phyloP scores from a whole-genome alignment of 495 filamentous ascomycete genomes.

The Cryomyces minteri region DNA sequence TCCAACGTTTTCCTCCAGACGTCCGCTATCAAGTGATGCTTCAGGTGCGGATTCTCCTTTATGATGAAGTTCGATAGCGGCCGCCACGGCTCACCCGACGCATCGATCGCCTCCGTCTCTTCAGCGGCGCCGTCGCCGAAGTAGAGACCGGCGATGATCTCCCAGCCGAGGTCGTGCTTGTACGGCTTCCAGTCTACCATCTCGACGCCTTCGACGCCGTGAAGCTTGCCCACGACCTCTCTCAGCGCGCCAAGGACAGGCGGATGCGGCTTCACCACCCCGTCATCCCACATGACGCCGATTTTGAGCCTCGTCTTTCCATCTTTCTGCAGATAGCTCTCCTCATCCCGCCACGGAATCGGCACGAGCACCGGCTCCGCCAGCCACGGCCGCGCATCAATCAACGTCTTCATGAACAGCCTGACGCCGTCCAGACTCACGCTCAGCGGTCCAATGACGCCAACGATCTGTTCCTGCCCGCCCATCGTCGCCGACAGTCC shows the following conservation, averaged over 20 bases:
- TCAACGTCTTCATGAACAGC: conserved; percentile 34
- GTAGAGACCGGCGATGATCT: conserved; percentile 31
- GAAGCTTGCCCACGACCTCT: conserved; percentile 34
- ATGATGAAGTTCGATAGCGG: conserved; percentile 32
- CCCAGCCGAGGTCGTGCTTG: conserved; percentile 24
- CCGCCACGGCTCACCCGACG: conserved; percentile 36
- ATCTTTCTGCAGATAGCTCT: neutral
- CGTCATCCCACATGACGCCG: conserved; percentile 53
- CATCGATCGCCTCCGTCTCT: conserved; percentile 26
- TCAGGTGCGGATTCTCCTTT: conserved; percentile 27
- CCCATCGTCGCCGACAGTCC: conserved; percentile 29
- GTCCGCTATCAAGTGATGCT: conserved; percentile 23
- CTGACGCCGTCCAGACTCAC: conserved; percentile 41
- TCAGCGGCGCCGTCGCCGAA: conserved; percentile 38
- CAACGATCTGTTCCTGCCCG: conserved; percentile 40
- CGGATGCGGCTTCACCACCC: conserved; percentile 51
- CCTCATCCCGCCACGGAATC: conserved; percentile 8
- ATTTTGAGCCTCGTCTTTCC: conserved; percentile 30
- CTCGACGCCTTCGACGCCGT: conserved; percentile 28
- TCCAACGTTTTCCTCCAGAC: conserved; percentile 24
- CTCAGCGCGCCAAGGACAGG: conserved; percentile 43
- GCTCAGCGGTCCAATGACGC: conserved; percentile 43
- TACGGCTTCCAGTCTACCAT: conserved; percentile 50
- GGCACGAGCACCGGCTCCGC: conserved; percentile 6
- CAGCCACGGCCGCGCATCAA: conserved; percentile 8